Evolutionary conservation across 2,329 filamentous ascomycete genomes (phyloP), one percentile per base, ranked within the genome.

Genomic region (Fusarium sp.): DNA sequence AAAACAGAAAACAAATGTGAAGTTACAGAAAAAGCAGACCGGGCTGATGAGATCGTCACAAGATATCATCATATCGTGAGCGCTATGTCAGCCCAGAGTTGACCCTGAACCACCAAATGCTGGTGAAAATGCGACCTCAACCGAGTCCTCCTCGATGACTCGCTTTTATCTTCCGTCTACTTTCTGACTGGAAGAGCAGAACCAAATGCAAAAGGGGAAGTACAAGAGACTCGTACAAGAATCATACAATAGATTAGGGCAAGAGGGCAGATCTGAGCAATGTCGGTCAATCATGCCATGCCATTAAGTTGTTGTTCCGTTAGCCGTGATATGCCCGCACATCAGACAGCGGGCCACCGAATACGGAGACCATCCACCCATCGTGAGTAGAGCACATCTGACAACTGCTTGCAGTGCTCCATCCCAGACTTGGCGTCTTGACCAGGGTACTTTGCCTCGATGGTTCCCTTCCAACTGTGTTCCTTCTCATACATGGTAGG

Each of bases 401-500:
- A 93, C 38, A 98, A 85, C 77, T 97, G 90, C 76, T 94, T 93
- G 70, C 92, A 92, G 80, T 98, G 95, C 79, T 98, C 95, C 93
- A 98, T 95, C 3, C 94, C 95, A 2, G 90, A 87, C 46, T 81
- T 80, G 3, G 86, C 76, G 53, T 86, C 82, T 39, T 85, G 84
- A 2, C 86, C 87, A 2, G 87, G 87, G 55, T 86, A 88, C 72
- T 84, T 87, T 17, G 83, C 80, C 71, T 87, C 84, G 11, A 87
- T 69, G 3, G 80, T 78, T 24, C 81, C 77, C 72, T 82, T 86
- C 50, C 75, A 78, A 48, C 87, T 83, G 33, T 79, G 77, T 45
- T 83, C 79, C 72, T 81, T 83, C 63, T 87, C 82, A 39, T 78
- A 79, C n/a, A 78, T 74, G 55, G 78, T 78, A 22, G 77, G 77